Conservation (phyloP, 1,139 yeast species). For the Scheffersomyces quercinus region DNA sequence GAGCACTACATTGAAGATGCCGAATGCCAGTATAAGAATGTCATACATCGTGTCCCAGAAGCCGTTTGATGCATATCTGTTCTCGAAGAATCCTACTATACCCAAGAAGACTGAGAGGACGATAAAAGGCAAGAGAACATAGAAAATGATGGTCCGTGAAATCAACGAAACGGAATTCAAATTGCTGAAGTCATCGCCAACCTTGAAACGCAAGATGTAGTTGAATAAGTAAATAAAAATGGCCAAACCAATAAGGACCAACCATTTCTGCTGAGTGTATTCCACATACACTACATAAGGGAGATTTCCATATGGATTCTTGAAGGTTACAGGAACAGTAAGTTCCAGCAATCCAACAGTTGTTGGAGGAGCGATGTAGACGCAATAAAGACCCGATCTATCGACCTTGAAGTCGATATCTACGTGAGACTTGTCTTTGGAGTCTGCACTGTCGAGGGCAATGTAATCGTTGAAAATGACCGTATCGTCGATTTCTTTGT, state of each 20-base stretch:
- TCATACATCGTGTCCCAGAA: conserved; percentile 2
- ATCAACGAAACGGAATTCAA: conserved; percentile 35
- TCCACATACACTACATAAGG: conserved; percentile 16
- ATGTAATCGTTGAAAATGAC: conserved; percentile 10
- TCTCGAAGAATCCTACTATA: conserved; percentile 17
- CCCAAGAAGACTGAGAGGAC: conserved; percentile 10
- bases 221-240: conserved; percentile 25
- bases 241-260: conserved; percentile 16
- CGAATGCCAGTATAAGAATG: conserved; percentile 1
- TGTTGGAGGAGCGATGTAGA: conserved; percentile 29
- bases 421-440: conserved; percentile 5
- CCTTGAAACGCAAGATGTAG: conserved; percentile 28
- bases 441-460: conserved; percentile 4
- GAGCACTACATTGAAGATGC: conserved; percentile 9
- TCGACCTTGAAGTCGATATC: conserved; percentile 16
- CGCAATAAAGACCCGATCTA: conserved; percentile 35
- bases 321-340: conserved; percentile 20
- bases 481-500: conserved; percentile 4
- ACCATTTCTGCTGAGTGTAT: conserved; percentile 20
- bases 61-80: conserved; percentile 14
- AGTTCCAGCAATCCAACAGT: conserved; percentile 11
- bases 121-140: conserved; percentile 26
- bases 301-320: conserved; percentile 32
- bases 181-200: conserved; percentile 31
- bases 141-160: conserved; percentile 34